Conservation (phyloP, 2,329 filamentous ascomycete genomes). For the Fusarium sp. region DNA sequence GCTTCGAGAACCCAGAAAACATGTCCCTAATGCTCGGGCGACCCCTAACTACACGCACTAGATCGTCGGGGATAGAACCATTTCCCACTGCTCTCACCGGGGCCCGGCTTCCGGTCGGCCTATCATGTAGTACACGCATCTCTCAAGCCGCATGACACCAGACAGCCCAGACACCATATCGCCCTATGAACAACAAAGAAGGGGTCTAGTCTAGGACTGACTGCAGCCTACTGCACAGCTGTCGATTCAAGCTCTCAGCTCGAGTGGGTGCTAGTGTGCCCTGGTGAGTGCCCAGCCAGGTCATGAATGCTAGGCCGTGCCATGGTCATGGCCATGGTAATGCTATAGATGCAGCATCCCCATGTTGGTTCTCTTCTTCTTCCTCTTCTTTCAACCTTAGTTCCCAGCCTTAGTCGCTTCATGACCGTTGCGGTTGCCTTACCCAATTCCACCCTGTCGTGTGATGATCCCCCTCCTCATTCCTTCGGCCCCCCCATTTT, state of each 20-base stretch:
- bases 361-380: slow-evolving; percentile 18
- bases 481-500: slow-evolving; percentile 19
- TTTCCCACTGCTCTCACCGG: slow-evolving; percentile 15
- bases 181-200: slow-evolving; percentile 19
- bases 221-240: slow-evolving; percentile 17
- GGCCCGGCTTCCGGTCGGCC: slow-evolving; percentile 13
- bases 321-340: slow-evolving; percentile 1
- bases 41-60: slow-evolving; percentile 2
- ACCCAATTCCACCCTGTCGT: slow-evolving; percentile 31
- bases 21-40: slow-evolving; percentile 14
- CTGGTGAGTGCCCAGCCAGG: slow-evolving; percentile 30
- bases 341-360: slow-evolving; percentile 18
- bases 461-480: slow-evolving; percentile 33
- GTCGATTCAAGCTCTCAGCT: slow-evolving; percentile 28
- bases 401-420: slow-evolving; percentile 7
- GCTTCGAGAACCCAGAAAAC: slow-evolving; percentile 8
- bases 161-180: background rate
- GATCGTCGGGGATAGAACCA: slow-evolving; percentile 1
- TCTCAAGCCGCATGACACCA: slow-evolving; percentile 13
- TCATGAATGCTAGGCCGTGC: slow-evolving; percentile 9
- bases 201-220: slow-evolving; percentile 3
- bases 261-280: slow-evolving; percentile 28
- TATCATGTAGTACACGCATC: slow-evolving; percentile 34
- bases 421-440: slow-evolving; percentile 12
- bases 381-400: slow-evolving; percentile 9